These are phyloP conservation scores for Zygosaccharomyces pseudorouxii DNA, from an alignment of 805 yeast genomes.

Conservation along the genomic window DNA sequence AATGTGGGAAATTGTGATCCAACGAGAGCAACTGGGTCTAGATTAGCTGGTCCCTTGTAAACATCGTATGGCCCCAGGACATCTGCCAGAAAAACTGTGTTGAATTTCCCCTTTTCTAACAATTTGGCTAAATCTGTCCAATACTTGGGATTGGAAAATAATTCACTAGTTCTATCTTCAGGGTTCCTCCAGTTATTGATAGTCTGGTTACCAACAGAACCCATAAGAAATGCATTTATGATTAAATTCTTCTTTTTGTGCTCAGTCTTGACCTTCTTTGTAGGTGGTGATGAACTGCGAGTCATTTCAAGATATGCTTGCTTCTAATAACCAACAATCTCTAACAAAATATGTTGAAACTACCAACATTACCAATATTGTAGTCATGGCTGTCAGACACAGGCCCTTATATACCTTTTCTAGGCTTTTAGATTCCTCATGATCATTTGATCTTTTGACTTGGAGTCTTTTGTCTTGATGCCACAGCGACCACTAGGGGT, in stretches of 20 bases:
- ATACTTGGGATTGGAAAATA: constrained; percentile 31
- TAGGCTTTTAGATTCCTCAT: background rate
- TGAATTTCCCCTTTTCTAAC: constrained; percentile 38
- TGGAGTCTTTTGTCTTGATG: background rate
- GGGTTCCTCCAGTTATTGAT: constrained; percentile 20
- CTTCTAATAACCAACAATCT: background rate
- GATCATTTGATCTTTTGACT: background rate
- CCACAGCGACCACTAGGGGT: background rate
- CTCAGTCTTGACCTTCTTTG: background rate
- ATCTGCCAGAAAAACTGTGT: constrained; percentile 40
- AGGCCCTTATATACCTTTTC: background rate
- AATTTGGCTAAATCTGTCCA: constrained; percentile 39
- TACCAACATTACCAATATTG: background rate
- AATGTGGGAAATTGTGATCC: constrained; percentile 37
- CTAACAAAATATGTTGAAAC: background rate
- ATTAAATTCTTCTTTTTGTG: constrained; percentile 26
- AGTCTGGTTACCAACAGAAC: constrained; percentile 23
- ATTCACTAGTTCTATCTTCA: constrained; percentile 9
- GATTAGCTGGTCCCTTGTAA: constrained; percentile 39
- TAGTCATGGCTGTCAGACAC: background rate
- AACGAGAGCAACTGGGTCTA: constrained; percentile 36
- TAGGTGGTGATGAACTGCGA: background rate
- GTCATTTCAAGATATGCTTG: background rate
- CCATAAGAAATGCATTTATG: constrained; percentile 40
- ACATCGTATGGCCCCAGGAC: constrained; percentile 41